These are phyloP conservation scores for Tephrocybe rancida DNA, from an alignment of 768 basidiomycete species.

Conservation along the genomic window DNA sequence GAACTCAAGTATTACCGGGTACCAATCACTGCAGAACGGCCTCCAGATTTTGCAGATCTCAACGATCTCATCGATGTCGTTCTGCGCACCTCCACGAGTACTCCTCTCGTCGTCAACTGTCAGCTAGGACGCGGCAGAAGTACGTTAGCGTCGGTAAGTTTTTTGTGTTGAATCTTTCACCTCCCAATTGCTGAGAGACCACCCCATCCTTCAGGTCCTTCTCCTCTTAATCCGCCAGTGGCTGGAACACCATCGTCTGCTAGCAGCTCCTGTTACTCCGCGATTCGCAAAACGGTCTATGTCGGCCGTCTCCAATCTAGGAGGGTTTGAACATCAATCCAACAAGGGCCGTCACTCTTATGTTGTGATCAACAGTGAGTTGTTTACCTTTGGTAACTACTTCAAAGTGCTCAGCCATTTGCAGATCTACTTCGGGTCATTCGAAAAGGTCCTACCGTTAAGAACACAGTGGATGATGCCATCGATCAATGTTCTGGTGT, in stretches of 20 bases:
- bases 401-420: slow-evolving; percentile 3
- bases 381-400: background rate
- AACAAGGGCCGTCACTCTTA: slow-evolving; percentile 63
- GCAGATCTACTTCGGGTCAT: slow-evolving; percentile 80
- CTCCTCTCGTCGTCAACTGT: slow-evolving; percentile 92
- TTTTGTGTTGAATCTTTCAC: background rate
- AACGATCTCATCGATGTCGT: slow-evolving; percentile 80
- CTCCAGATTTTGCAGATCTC: slow-evolving; percentile 75
- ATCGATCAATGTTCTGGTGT: slow-evolving; percentile 86
- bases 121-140: slow-evolving; percentile 93
- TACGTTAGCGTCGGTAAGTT: slow-evolving; percentile 80
- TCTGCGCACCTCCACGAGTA: slow-evolving; percentile 65
- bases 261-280: slow-evolving; percentile 40
- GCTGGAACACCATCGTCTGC: slow-evolving; percentile 53
- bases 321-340: slow-evolving; percentile 32
- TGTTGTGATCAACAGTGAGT: slow-evolving; percentile 86
- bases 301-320: slow-evolving; percentile 43
- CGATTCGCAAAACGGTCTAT: slow-evolving; percentile 37
- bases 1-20: slow-evolving; percentile 81
- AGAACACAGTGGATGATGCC: slow-evolving; percentile 82
- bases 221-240: slow-evolving; percentile 84
- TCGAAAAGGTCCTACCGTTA: slow-evolving; percentile 84
- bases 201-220: slow-evolving; percentile 53
- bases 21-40: slow-evolving; percentile 90
- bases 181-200: background rate